Evolutionary conservation across 805 yeast genomes (phyloP), one percentile per base, ranked within the genome.

Genomic region (Lipomyces starkeyi): DNA sequence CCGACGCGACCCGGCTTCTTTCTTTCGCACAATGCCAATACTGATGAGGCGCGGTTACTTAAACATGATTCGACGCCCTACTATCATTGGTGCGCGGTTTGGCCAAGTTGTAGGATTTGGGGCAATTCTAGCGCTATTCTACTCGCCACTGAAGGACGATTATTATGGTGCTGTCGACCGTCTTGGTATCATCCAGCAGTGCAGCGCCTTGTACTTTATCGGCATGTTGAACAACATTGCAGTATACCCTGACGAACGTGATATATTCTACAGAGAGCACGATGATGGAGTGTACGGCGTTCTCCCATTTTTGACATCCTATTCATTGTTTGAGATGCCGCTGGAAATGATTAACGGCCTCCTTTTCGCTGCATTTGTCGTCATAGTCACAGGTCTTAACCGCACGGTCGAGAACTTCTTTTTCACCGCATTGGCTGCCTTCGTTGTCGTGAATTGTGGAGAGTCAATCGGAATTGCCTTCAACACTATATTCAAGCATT

Each of bases 381-480:
- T 89, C 2, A 82, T 91, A 73, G 93, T 84, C 0, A 82, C 89
- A 68, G 97, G 97, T 0, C 77, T 92, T 43, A 93, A 93, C 22
- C 79, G 91, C 59, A 86, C 87, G 0, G 84, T 88, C 0, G 85
- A 81, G 0, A 85, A 89, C 82, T 92, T 85, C 74, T 91, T 93
- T 73, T 83, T 88, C 0, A 80, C 88, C 73, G 83, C 86, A 25
- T 86, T 87, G 71, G 82, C 86, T 34, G 73, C 87, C 0, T 80
- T 86, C 65, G 79, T 84, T 32, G 83, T 87, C 29, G 84, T 88
- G 20, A 86, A 88, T 70, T 87, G 93, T 68, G 97, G 97, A 47
- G 97, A 92, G 76, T 88, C 94, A 6, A 80, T 92, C 40, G 97
- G 97, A 0, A 90, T 92, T 6, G 83, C 90, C 61, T 89, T 92